Conservation (phyloP, 352 stramenopile genomes). For the Globisporangium rhizosaccharum region DNA sequence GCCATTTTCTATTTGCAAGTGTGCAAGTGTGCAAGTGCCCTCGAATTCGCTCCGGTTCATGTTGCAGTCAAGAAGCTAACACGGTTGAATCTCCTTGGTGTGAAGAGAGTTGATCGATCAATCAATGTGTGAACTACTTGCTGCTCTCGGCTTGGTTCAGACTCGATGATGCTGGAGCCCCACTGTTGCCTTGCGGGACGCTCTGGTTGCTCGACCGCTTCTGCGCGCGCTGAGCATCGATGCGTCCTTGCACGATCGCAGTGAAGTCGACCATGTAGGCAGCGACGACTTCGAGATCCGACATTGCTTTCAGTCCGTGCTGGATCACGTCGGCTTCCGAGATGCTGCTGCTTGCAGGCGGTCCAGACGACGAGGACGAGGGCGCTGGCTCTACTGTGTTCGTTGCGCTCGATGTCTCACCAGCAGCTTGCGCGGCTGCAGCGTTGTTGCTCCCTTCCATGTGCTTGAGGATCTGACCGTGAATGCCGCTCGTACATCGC, state of each 20-base stretch:
- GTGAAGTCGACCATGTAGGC: slow-evolving; percentile 93
- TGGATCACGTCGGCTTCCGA: slow-evolving; percentile 82
- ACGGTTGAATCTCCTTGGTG: no score
- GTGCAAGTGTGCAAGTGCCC: no score
- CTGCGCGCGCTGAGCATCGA: slow-evolving; percentile 66
- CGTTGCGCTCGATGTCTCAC: slow-evolving; percentile 5
- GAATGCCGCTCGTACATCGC: slow-evolving; percentile 76
- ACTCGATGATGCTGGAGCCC: neutral
- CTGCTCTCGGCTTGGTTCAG: neutral
- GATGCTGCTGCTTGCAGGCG: slow-evolving; percentile 32
- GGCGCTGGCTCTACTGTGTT: slow-evolving; percentile 6
- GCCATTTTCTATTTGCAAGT: no score
- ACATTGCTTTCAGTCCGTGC: slow-evolving; percentile 81
- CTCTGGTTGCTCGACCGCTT: slow-evolving; percentile 36
- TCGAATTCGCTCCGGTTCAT: no score
- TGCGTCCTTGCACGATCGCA: slow-evolving; percentile 63
- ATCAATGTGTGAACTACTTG: neutral
- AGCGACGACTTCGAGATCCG: slow-evolving; percentile 89
- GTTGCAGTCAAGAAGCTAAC: no score
- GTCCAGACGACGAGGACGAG: neutral
- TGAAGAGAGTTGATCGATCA: neutral
- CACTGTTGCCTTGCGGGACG: slow-evolving; percentile 14
- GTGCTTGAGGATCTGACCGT: slow-evolving; percentile 86
- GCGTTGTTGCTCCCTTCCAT: slow-evolving; percentile 56
- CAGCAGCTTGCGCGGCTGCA: slow-evolving; percentile 14